Evolutionary conservation across 805 yeast species (phyloP).

Genomic region (Tanozyma kutaoensis): DNA sequence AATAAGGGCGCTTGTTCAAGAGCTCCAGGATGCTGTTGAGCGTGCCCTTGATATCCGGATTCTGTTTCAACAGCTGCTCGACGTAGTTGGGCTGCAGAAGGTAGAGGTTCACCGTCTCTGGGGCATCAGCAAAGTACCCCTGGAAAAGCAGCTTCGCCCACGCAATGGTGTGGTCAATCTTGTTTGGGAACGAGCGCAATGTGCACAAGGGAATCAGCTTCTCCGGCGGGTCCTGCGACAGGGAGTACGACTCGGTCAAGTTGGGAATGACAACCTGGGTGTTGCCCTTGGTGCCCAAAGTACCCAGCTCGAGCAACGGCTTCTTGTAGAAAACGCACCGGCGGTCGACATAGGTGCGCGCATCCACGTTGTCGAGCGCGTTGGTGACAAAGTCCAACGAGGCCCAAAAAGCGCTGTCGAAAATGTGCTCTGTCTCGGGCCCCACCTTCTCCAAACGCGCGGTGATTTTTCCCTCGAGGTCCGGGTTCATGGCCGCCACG

Average conservation of each 20-base stretch:
- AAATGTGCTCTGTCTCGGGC: constrained; percentile 78
- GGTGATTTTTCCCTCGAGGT: constrained; percentile 62
- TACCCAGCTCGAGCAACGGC: constrained; percentile 90
- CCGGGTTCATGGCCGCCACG: constrained; percentile 76
- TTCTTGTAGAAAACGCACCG: constrained; percentile 89
- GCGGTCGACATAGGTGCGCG: constrained; percentile 94
- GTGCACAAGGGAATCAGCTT: constrained; percentile 96
- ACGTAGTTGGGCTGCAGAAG: constrained; percentile 86
- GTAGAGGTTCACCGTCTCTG: constrained; percentile 86
- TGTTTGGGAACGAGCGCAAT: constrained; percentile 91
- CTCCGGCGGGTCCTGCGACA: constrained; percentile 98
- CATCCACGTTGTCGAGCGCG: constrained; percentile 95
- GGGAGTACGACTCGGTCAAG: constrained; percentile 89
- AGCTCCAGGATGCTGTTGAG: constrained; percentile 69
- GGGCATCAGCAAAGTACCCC: constrained; percentile 82
- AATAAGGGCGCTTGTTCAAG: constrained; percentile 70
- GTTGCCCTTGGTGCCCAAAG: constrained; percentile 96
- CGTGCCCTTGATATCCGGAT: constrained; percentile 82
- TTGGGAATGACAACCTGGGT: constrained; percentile 93
- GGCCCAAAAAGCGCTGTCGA: constrained; percentile 78
- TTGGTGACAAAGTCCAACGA: constrained; percentile 81
- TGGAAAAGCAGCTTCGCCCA: constrained; percentile 96
- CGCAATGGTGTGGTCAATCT: constrained; percentile 97
- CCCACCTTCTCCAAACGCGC: constrained; percentile 83
- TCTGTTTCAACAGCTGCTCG: constrained; percentile 81